These are phyloP conservation scores for Endothia cerciana DNA, from an alignment of 2,329 filamentous ascomycete species.

Conservation along the genomic window DNA sequence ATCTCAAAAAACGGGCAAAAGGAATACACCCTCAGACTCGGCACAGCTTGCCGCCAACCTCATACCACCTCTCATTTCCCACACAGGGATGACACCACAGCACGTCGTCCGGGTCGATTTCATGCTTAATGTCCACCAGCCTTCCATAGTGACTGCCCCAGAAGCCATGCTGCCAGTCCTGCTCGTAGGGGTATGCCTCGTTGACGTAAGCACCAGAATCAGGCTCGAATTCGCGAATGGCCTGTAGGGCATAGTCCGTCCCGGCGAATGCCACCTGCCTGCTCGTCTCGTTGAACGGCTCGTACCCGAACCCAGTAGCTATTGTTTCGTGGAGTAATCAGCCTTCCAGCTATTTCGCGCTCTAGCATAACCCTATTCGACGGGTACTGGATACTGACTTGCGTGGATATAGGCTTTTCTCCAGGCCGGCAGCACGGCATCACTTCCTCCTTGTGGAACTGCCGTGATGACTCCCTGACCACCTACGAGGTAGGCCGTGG, in stretches of 20 bases:
- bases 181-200: conserved; percentile 35
- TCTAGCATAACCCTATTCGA: too few species aligned
- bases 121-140: conserved; percentile 42
- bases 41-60: conserved; percentile 30
- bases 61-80: conserved; percentile 38
- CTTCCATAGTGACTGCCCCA: conserved; percentile 41
- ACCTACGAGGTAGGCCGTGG: too few species aligned
- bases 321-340: neutral
- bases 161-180: conserved; percentile 34
- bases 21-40: neutral
- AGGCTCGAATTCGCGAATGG: conserved; percentile 37
- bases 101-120: conserved; percentile 43
- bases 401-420: too few species aligned
- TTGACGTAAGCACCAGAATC: conserved; percentile 34
- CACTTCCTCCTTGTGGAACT: too few species aligned
- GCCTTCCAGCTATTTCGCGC: too few species aligned
- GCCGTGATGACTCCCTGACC: too few species aligned
- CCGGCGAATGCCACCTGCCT: neutral
- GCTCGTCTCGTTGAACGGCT: neutral
- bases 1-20: neutral
- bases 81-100: conserved; percentile 46
- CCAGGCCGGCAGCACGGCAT: too few species aligned
- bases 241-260: neutral
- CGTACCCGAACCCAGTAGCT: neutral
- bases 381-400: too few species aligned